Base-by-base conservation (phyloP, 2,329 filamentous ascomycete species). In the Bipolaris cookei region DNA sequence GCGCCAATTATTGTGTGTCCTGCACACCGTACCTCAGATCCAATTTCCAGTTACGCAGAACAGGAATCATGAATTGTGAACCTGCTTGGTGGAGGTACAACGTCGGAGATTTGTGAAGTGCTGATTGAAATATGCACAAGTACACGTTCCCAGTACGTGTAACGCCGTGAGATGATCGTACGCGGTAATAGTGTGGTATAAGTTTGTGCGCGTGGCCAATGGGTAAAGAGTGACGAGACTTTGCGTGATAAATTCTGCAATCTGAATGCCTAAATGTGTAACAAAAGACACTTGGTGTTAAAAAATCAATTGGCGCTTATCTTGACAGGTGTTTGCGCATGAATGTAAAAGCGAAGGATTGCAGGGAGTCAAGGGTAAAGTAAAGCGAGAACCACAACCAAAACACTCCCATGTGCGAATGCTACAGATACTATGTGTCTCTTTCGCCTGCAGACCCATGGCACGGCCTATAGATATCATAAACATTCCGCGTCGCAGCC, bases 91-190 rank as follows among this genome's bases (percentile, higher is more conserved):
- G 6, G 8, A 37, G 18, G 21, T 18, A 34, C 14, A 28, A 6
- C 10, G 13, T 18, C 11, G 6, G 21, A 32, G 45, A 20, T 38
- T 34, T 21, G 30, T 45, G 38, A 16, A 20, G 43, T 6, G 5
- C 2, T 43, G 44, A 35, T 56, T 61, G 42, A 28, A 51, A 21
- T 14, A 18, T 41, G 10, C 23, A 20, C 25, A 37, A 44, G 21
- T 30, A 18, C 13, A 48, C 37, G 39, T 44, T 42, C 44, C 42
- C 37, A 46, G 42, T 30, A 41, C 42, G 38, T 51, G 61, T 61
- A 63, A 58, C 55, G 18, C 34, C 45, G n/a, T 48, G 43, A 59
- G 16, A 58, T 54, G 46, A 13, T 48, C 20, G 28, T 47, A 23
- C n/a, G 54, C 43, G 38, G 48, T 48, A 18, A 54, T 45, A 23